Evolutionary conservation across 108 stramenopile genomes (phyloP).

Genomic region (Mediolabrus comicus): DNA sequence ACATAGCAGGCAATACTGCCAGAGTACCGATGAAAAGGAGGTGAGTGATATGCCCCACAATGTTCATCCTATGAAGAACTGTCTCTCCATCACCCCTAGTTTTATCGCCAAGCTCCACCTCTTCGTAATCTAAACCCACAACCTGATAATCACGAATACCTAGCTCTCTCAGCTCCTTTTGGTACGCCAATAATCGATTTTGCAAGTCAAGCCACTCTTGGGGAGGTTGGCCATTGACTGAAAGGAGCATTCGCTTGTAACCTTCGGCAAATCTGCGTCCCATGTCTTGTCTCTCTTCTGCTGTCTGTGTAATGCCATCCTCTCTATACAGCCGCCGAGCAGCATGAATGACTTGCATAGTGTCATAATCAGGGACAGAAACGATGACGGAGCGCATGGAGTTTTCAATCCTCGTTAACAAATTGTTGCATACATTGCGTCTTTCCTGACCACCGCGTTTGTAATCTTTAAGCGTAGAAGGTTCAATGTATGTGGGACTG

Average conservation of each 20-base stretch:
- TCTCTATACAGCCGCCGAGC: conserved; percentile 86
- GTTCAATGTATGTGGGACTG: conserved; percentile 76
- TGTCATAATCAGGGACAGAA: conserved; percentile 93
- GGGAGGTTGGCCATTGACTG: conserved; percentile 69
- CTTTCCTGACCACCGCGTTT: conserved; percentile 66
- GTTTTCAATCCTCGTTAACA: conserved; percentile 84
- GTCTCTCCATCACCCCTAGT: conserved; percentile 56
- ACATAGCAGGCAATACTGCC: conserved; percentile 84
- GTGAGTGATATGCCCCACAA: conserved; percentile 87
- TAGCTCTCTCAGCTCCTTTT: conserved; percentile 74
- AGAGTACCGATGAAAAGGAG: conserved; percentile 71
- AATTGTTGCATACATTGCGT: conserved; percentile 79
- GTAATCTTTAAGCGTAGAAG: conserved; percentile 62
- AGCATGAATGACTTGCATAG: conserved; percentile 90
- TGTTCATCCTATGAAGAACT: conserved; percentile 65
- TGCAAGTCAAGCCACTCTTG: conserved; percentile 84
- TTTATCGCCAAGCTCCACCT: conserved; percentile 58
- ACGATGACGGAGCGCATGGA: conserved; percentile 94
- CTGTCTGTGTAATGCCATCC: conserved; percentile 45
- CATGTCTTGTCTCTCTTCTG: conserved; percentile 88
- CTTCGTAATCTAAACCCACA: conserved; percentile 42
- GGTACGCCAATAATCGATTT: conserved; percentile 75
- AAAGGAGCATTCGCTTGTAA: conserved; percentile 77
- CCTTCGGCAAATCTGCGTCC: conserved; percentile 92
- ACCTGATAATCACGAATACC: conserved; percentile 94